Evolutionary conservation across 2,329 filamentous ascomycete species (phyloP), one percentile per base, ranked within the genome.

Genomic region (Trichoderma sp.): DNA sequence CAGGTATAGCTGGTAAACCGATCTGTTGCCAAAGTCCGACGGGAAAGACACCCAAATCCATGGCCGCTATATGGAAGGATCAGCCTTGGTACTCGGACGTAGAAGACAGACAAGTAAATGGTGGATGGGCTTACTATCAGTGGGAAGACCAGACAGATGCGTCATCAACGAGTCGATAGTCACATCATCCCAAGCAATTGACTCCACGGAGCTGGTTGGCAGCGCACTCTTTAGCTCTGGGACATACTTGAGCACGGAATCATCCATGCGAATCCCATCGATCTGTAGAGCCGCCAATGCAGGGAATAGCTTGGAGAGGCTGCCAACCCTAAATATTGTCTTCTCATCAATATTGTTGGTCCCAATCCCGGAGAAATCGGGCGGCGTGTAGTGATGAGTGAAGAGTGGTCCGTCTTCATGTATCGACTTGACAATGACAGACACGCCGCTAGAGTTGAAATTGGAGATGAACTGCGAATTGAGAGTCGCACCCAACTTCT

Each of bases 111-210:
- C 6, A 17, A 44, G 1, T 1, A 9, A 21, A 52, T 17, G 7
- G 21, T 10, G 3, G 1, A 1, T 64, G 34, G 5, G 34, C 74
- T 71, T 70, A 80, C 74, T 70, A 48, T 78, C 78, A 10, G 72
- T 74, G 0, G 71, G 74, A 26, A 83, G 71, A 0, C 82, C 82
- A 17, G 77, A 77, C 12, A 83, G 73, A 48, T 84, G 82, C 3
- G 74, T 77, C 1, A 80, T 79, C 9, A 84, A 71, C 21, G 79
- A 75, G 5, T 75, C 76, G 5, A 83, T 71, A 0, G 81, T 84
- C 39, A 85, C 72, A 10, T 80, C 77, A 43, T 82, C 76, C 82
- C 82, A 85, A 48, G 77, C 71, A 2, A 80, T 71, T 1, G 74
- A 71, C 26, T 72, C 71, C 7, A 79, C 70, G 4, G 45, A 43